These are phyloP conservation scores for Xylariaceae sp. DNA, from an alignment of 2,329 filamentous ascomycete species.

Conservation along the genomic window DNA sequence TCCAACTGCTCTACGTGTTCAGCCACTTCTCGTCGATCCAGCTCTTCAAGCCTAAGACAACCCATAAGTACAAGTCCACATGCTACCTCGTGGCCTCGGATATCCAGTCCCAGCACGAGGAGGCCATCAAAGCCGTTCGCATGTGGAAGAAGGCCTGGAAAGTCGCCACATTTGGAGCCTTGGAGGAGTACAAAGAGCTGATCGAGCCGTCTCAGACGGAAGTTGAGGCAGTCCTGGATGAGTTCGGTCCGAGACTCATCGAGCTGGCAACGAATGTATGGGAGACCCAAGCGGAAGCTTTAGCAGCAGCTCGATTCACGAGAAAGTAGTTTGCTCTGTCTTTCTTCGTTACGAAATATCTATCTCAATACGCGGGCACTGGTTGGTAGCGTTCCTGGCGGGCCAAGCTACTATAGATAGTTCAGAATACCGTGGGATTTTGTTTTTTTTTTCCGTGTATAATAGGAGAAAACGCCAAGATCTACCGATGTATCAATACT, in stretches of 20 bases:
- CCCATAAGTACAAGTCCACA: constrained; percentile 42
- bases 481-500: too few relatives aligned
- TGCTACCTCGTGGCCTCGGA: constrained; percentile 51
- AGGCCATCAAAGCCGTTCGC: constrained; percentile 34
- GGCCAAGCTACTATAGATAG: too few relatives aligned
- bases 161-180: constrained; percentile 35
- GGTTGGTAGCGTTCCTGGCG: too few relatives aligned
- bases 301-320: constrained; percentile 28
- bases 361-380: too few relatives aligned
- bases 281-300: constrained; percentile 32
- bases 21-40: constrained; percentile 37
- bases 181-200: constrained; percentile 21
- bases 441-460: too few relatives aligned
- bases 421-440: too few relatives aligned
- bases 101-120: constrained; percentile 31
- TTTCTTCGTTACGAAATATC: too few relatives aligned
- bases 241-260: constrained; percentile 35
- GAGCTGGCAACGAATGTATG: constrained; percentile 32
- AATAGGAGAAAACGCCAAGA: too few relatives aligned
- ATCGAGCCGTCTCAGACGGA: constrained; percentile 7
- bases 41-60: constrained; percentile 41
- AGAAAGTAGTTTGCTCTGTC: too few relatives aligned
- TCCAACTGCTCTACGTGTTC: constrained; percentile 38
- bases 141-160: constrained; percentile 40
- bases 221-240: constrained; percentile 25